Evolutionary conservation across 2,329 filamentous ascomycete species (phyloP).

Genomic region (Neospermospora avenae): DNA sequence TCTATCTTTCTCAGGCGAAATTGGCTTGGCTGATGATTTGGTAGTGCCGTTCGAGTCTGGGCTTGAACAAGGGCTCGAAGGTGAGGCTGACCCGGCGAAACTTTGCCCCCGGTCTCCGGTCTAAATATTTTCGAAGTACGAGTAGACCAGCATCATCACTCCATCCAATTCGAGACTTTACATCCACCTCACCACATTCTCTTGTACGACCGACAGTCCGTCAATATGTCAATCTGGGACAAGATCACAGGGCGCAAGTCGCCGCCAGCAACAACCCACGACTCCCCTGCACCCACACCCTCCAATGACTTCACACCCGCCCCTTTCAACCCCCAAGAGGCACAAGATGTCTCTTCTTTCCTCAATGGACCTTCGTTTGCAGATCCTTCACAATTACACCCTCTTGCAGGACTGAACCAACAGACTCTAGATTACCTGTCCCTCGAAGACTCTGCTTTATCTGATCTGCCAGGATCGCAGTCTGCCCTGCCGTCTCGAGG

Average conservation of each 20-base stretch:
- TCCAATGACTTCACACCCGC: constrained; percentile 48
- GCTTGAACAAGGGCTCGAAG: not conserved
- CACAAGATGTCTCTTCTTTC: constrained; percentile 83
- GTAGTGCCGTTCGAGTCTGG: not conserved
- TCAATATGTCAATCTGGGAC: constrained; percentile 39
- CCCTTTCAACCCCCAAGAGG: constrained; percentile 68
- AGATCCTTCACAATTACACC: constrained; percentile 87
- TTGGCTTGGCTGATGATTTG: not conserved
- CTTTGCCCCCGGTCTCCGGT: not conserved
- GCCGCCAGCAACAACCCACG: constrained; percentile 28
- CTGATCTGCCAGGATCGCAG: constrained; percentile 78
- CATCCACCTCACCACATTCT: constrained; percentile 1
- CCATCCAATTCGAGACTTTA: not conserved
- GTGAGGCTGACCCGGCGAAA: constrained; percentile 5
- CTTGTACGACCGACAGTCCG: constrained; percentile 12
- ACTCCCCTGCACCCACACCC: constrained; percentile 22
- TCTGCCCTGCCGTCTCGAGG: constrained; percentile 91
- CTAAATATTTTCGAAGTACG: constrained; percentile 3
- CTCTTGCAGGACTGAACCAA: constrained; percentile 87
- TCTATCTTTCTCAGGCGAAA: not conserved
- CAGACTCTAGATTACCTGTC: constrained; percentile 93
- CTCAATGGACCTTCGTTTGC: constrained; percentile 72
- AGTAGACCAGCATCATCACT: not conserved
- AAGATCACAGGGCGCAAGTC: constrained; percentile 38
- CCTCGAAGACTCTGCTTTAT: constrained; percentile 86